These are phyloP conservation scores for Coemansia sp. DNA, from an alignment of 192 early-diverging fungal genomes.

Conservation along the genomic window DNA sequence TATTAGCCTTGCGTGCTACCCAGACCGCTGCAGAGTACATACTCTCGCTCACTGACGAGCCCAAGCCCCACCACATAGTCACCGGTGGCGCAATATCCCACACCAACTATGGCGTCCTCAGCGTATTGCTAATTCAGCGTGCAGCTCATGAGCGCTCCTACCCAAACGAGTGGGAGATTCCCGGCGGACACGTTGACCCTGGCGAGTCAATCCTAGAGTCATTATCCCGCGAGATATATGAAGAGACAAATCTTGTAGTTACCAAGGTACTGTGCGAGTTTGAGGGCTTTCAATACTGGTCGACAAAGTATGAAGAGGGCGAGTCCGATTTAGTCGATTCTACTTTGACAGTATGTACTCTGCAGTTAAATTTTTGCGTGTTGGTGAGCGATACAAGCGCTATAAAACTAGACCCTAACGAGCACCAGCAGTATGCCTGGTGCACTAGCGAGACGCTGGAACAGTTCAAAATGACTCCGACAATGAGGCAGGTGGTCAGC, in stretches of 20 bases:
- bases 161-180: constrained; percentile 54
- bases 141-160: constrained; percentile 43
- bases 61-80: constrained; percentile 40
- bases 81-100: constrained; percentile 41
- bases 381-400: background rate
- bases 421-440: constrained; percentile 47
- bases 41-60: background rate
- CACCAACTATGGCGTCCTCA: background rate
- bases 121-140: constrained; percentile 49
- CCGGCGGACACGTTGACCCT: constrained; percentile 49
- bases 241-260: constrained; percentile 43
- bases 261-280: constrained; percentile 37
- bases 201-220: constrained; percentile 45
- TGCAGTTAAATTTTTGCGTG: constrained; percentile 52
- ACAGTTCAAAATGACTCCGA: constrained; percentile 34
- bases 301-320: constrained; percentile 30
- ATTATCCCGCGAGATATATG: constrained; percentile 40
- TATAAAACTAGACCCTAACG: constrained; percentile 27
- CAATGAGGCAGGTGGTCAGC: constrained; percentile 39
- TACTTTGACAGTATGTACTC: constrained; percentile 15
- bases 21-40: constrained; percentile 21
- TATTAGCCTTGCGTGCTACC: constrained; percentile 11
- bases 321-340: constrained; percentile 12
- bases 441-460: constrained; percentile 32
- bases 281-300: constrained; percentile 39